Evolutionary conservation across 192 early-diverging fungal genomes (phyloP), one percentile per base, ranked within the genome.

Genomic region (Coemansia sp.): DNA sequence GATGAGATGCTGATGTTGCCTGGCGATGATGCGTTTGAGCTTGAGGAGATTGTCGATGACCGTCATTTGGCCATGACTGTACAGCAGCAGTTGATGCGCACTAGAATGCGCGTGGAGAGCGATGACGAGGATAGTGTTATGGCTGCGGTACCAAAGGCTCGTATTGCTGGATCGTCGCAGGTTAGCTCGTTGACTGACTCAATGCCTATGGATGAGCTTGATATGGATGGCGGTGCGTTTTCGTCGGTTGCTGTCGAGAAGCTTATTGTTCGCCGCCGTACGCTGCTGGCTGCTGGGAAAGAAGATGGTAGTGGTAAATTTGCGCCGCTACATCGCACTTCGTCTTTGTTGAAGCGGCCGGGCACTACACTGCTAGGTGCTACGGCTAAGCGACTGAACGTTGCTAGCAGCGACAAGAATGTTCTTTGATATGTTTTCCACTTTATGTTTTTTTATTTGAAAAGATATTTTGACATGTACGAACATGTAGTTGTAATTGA

Each of bases 11-110:
- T 69, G 15, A 43, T 22, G 45, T 18, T 44, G 62, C 61, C 66
- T 9, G 61, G 53, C 15, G 69, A 56, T 20, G 65, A 59, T 10
- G 72, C 32, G 22, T 68, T 62, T 56, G 72, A 61, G 35, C 69
- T 80, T 6, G 77, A 80, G 49, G 77, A 80, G 37, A 61, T 56
- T 7, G 64, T 80, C 3, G 77, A 74, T 4, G 77, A 80, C 15
- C 41, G 39, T 2, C 24, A 20, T 4, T 32, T 80, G 30, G 69
- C 68, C 3, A 41, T 35, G 18, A 18, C 77, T 1, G 66, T 80
- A 12, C 72, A 74, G 37, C 39, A 40, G 52, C 77, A 74, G 34
- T 29, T 80, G 39, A 45, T 55, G 20, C 67, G 63, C 3, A 29
- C 49, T n/a, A 13, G 38, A 9, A 61, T 52, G 60, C 67, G 71